Evolutionary conservation across 2,329 filamentous ascomycete genomes (phyloP).

Genomic region (Biscogniauxia mediterranea): DNA sequence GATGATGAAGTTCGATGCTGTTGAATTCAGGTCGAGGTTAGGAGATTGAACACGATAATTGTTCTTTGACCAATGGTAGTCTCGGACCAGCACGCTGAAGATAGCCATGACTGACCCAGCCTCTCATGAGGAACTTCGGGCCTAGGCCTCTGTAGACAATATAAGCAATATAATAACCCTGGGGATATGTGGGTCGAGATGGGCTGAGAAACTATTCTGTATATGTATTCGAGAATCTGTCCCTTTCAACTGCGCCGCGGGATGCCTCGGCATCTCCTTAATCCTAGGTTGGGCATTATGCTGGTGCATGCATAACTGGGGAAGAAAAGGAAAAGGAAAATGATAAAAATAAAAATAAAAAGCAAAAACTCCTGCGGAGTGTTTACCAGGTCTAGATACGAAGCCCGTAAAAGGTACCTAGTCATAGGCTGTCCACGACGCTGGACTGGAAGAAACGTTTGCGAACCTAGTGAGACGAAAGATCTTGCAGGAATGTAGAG

Average conservation of each 20-base stretch:
- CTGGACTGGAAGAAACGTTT: background rate
- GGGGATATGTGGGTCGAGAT: background rate
- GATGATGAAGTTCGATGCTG: constrained; percentile 15
- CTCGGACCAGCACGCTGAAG: constrained; percentile 19
- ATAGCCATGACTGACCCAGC: background rate
- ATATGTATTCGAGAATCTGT: background rate
- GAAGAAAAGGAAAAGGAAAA: background rate
- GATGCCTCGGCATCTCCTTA: background rate
- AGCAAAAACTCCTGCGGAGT: background rate
- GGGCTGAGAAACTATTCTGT: background rate
- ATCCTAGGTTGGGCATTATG: background rate
- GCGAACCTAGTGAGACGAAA: background rate
- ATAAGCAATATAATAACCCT: background rate
- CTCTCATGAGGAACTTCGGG: background rate
- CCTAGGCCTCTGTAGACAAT: background rate
- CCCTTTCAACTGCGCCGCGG: background rate
- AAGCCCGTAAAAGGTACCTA: background rate
- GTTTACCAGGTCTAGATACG: background rate
- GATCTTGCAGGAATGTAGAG: background rate
- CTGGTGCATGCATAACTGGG: background rate
- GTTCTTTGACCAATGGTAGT: constrained; percentile 23
- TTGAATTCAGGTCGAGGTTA: constrained; percentile 13
- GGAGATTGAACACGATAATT: constrained; percentile 25
- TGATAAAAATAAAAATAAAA: no score
- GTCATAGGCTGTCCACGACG: background rate